These are phyloP conservation scores for Lachnellula hyalina DNA, from an alignment of 2,329 filamentous ascomycete genomes.

Conservation along the genomic window DNA sequence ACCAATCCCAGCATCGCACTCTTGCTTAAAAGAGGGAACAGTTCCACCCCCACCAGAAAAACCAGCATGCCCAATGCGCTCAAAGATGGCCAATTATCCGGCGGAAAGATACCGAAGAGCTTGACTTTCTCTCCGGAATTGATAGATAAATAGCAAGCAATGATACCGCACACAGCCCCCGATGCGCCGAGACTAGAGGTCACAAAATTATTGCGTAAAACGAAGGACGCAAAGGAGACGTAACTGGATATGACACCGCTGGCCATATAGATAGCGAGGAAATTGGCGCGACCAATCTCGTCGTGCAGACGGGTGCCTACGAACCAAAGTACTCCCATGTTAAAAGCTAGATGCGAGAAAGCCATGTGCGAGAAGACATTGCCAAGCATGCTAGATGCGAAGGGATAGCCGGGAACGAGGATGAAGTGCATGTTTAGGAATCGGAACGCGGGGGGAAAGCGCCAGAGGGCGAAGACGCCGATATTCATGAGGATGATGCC, in stretches of 20 bases:
- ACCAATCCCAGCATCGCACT: slow-evolving; percentile 1
- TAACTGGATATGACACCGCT: slow-evolving; percentile 55
- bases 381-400: slow-evolving; percentile 55
- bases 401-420: slow-evolving; percentile 58
- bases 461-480: slow-evolving; percentile 54
- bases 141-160: slow-evolving; percentile 57
- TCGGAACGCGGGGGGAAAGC: slow-evolving; percentile 58
- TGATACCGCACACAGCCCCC: slow-evolving; percentile 56
- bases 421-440: slow-evolving; percentile 65
- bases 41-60: slow-evolving; percentile 44
- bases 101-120: slow-evolving; percentile 48
- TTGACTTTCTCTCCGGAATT: slow-evolving; percentile 52
- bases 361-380: slow-evolving; percentile 66
- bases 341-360: slow-evolving; percentile 54
- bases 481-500: slow-evolving; percentile 56
- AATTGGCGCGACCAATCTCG: slow-evolving; percentile 62
- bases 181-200: slow-evolving; percentile 60
- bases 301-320: slow-evolving; percentile 64
- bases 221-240: slow-evolving; percentile 45
- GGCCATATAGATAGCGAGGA: slow-evolving; percentile 61
- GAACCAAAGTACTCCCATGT: slow-evolving; percentile 62
- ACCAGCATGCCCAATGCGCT: slow-evolving; percentile 51
- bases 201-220: slow-evolving; percentile 35
- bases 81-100: slow-evolving; percentile 47
- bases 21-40: slow-evolving; percentile 30